Evolutionary conservation across 1,284 basidiomycete genomes (phyloP), one percentile per base, ranked within the genome.

Genomic region (Chalciporus sp.): DNA sequence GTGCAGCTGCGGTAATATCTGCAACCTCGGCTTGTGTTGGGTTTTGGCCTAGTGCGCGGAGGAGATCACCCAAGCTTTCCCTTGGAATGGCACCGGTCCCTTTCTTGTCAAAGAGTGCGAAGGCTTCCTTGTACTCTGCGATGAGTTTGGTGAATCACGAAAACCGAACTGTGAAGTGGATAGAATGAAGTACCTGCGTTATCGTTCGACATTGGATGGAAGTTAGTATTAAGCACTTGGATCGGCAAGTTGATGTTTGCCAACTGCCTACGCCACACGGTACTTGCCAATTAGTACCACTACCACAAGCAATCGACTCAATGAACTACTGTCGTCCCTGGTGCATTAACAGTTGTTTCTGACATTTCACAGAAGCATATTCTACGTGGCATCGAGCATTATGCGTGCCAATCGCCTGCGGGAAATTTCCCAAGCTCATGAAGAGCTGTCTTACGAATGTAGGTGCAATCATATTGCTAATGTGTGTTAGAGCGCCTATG

Each of bases 101-200:
- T 65, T 89, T 88, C 79, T 99, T 99, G 79, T 99, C 96, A 71
- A 98, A 98, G 26, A 99, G 87, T 31, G 95, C 94, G 69, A 98
- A 98, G 6, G 95, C 95, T 74, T 98, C 95, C 67, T 94, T 93
- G 82, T 94, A 95, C 75, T 95, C 94, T 91, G 76, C 31, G 48
- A 35, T 37, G 47, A 26, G 28, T 10, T 48, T 9, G 7, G 53
- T 65, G 37, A 61, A 40, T 51, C 17, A 19, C 7, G 14, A 17
- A 16, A 17, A 16, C 35, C 14, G 23, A 37, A 16, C 16, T 17
- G n/a, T 37, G n/a, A 37, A 37, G n/a, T 37, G 11, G 31, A 14
- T 8, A 16, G 27, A n/a, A 31, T 0, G 6, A 10, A 6, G 5
- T 43, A 63, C 61, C 61, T 54, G 64, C 52, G 49, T 63, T 63